Evolutionary conservation across 306 rosid species (phyloP), one percentile per base, ranked within the genome.

Genomic region (Styphnolobium japonicum): DNA sequence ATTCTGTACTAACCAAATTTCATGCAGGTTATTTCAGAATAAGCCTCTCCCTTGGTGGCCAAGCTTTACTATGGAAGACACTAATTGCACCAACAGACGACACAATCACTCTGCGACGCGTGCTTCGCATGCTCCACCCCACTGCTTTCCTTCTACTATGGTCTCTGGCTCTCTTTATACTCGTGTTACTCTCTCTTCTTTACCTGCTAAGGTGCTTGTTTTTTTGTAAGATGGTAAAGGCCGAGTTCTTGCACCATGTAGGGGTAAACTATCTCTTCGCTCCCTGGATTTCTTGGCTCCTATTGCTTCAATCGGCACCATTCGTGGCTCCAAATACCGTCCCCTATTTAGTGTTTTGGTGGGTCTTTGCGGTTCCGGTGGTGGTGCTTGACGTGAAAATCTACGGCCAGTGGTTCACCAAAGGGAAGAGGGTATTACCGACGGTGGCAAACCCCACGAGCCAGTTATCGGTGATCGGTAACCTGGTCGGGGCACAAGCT

Each of bases 21-120:
- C 92, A 87, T 63, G 92, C 95, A 60, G 92, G 92, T 73, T 88
- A 87, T 67, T 90, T 90, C 87, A 81, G 90, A 64, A 90, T 90
- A 77, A 90, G 88, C 70, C 81, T 90, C 49, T 81, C 95, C 34
- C 76, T 90, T 0, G 91, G 90, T 46, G 88, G 89, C 31, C 92
- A 90, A 71, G 87, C 92, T 52, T 56, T 90, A 23, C 49, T 88
- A 21, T 90, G 92, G 92, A 88, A 88, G 77, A 77, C 81, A 10
- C 57, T 81, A 29, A 34, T 60, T 22, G 52, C 48, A 23, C 34
- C 87, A 72, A 64, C 39, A 31, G 61, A 74, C 0, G 75, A 73
- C 80, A 81, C 63, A 19, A 53, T 6, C 67, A 18, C 60, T 10
- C 34, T 56, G 4, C 60, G 80, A 1, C 65, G 10, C 79, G 34